Percentiles rank a stretch among this genome's conserved stretches.
Conservation (phyloP, 2,329 filamentous ascomycete genomes). For the Parascedosporium putredinis region DNA sequence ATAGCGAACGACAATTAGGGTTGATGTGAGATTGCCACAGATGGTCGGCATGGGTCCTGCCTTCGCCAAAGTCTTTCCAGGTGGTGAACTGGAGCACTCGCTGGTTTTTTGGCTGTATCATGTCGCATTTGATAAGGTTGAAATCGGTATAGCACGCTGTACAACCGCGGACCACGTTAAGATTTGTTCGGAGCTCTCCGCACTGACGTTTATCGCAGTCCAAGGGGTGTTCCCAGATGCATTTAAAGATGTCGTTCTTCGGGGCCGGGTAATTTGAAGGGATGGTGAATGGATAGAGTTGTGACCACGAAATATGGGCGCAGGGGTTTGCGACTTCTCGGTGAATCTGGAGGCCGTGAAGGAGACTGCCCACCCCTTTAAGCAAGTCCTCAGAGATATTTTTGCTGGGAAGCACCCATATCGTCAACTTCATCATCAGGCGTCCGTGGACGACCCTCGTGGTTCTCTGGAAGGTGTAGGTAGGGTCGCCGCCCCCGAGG, state of each 20-base stretch:
- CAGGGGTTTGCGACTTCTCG: not conserved
- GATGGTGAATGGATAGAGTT: not conserved
- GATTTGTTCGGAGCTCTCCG: not conserved
- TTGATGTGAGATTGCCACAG: not conserved
- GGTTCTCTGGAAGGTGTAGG: not conserved
- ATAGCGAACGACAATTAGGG: not conserved
- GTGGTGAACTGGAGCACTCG: not conserved
- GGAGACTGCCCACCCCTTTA: too few relatives aligned
- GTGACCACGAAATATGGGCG: not conserved
- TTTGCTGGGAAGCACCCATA: too few relatives aligned
- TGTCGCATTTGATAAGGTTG: not conserved
- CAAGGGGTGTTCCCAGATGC: not conserved
- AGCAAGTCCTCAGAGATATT: too few relatives aligned
- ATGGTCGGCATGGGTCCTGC: not conserved
- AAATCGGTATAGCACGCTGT: not conserved
- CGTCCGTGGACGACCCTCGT: not conserved
- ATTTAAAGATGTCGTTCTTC: not conserved
- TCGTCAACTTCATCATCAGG: not conserved
- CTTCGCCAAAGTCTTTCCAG: not conserved
- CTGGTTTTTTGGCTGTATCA: not conserved
- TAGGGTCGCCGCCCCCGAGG: not conserved
- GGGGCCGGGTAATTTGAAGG: not conserved
- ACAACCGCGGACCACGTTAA: not conserved
- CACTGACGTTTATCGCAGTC: not conserved
- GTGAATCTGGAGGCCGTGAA: too few relatives aligned